Conservation (phyloP, 176 grass and related monocot genomes). For the Avena eriantha region DNA sequence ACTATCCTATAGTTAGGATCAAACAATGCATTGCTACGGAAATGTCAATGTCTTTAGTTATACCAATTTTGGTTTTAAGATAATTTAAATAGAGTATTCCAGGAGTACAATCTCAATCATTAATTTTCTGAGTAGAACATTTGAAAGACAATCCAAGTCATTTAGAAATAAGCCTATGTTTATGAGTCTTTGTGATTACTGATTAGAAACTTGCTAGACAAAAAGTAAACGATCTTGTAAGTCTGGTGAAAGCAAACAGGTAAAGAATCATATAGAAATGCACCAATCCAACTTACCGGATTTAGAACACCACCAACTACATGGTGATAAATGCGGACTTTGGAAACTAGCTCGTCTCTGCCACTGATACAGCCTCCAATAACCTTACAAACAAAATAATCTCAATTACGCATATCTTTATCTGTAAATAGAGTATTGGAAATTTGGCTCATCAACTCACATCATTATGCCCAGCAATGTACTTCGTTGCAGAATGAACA, state of each 20-base stretch:
- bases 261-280: constrained; percentile 14
- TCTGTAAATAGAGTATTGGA: constrained; percentile 16
- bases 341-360: constrained; percentile 70
- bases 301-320: constrained; percentile 90
- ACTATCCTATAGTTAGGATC: constrained; percentile 16
- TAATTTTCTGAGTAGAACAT: constrained; percentile 3
- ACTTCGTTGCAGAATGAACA: constrained; percentile 97
- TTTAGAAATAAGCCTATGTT: background rate
- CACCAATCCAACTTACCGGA: constrained; percentile 59
- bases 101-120: background rate
- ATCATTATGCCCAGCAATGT: constrained; percentile 98
- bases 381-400: constrained; percentile 53
- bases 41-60: background rate
- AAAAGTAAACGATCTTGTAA: background rate
- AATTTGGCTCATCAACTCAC: constrained; percentile 54
- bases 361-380: constrained; percentile 86
- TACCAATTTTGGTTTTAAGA: background rate
- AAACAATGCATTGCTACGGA: background rate
- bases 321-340: constrained; percentile 83
- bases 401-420: background rate
- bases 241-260: constrained; percentile 3
- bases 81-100: background rate
- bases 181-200: background rate
- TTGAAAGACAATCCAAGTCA: background rate
- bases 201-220: background rate